phyloP scores from a whole-genome alignment of 192 early-diverging fungal species.

The Coemansia furcata region DNA sequence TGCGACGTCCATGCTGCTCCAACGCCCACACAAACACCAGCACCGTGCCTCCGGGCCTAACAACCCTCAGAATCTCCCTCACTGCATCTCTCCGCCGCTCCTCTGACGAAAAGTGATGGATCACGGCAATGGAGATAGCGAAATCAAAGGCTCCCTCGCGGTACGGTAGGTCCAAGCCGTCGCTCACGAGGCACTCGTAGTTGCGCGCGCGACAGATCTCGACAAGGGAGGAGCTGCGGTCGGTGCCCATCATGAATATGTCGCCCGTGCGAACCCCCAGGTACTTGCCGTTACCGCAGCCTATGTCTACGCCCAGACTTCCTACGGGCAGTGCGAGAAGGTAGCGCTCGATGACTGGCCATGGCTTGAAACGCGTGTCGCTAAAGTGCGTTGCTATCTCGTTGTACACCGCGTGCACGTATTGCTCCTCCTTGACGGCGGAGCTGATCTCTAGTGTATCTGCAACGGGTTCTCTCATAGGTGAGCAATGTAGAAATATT shows the following conservation, averaged over 20 bases:
- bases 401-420: conserved; percentile 93
- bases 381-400: conserved; percentile 91
- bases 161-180: conserved; percentile 77
- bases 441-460: conserved; percentile 32
- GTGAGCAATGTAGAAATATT: not conserved
- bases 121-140: conserved; percentile 92
- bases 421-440: conserved; percentile 65
- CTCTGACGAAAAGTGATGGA: conserved; percentile 85
- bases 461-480: conserved; percentile 32
- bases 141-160: conserved; percentile 79
- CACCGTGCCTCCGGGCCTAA: conserved; percentile 63
- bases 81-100: conserved; percentile 74
- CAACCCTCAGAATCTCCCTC: conserved; percentile 75
- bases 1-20: conserved; percentile 80
- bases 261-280: conserved; percentile 77
- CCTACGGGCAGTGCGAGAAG: conserved; percentile 60
- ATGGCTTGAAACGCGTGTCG: conserved; percentile 96
- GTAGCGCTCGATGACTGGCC: conserved; percentile 93
- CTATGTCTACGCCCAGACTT: conserved; percentile 88
- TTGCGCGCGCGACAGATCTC: conserved; percentile 70
- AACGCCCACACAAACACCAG: conserved; percentile 96
- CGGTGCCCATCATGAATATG: conserved; percentile 80
- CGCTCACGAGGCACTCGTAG: conserved; percentile 79
- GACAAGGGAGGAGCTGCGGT: conserved; percentile 77
- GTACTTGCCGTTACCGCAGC: conserved; percentile 98